These are phyloP conservation scores for Kazachstania martiniae DNA, from an alignment of 805 yeast genomes.

Conservation along the genomic window DNA sequence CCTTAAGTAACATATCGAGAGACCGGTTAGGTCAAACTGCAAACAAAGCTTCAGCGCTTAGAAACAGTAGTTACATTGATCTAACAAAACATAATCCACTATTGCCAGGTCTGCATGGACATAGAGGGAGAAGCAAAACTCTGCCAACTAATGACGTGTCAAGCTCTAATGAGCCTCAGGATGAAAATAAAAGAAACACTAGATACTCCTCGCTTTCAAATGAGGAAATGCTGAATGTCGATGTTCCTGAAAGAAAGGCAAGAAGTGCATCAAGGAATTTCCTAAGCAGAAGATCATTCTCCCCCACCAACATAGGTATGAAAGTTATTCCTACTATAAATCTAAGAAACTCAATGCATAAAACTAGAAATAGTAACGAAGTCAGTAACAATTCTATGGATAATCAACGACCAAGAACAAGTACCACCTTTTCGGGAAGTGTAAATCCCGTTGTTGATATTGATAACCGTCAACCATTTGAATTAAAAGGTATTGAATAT, in stretches of 20 bases:
- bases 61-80: constrained; percentile 10
- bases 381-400: constrained; percentile 1
- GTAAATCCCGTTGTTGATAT: constrained; percentile 11
- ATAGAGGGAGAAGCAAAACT: constrained; percentile 17
- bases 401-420: constrained; percentile 9
- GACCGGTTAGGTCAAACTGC: not conserved
- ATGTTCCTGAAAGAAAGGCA: constrained; percentile 14
- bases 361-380: constrained; percentile 8
- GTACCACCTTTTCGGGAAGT: constrained; percentile 11
- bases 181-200: constrained; percentile 7
- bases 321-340: constrained; percentile 13
- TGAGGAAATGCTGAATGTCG: constrained; percentile 6
- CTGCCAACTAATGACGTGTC: constrained; percentile 10
- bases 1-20: not conserved
- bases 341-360: constrained; percentile 11
- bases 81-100: constrained; percentile 5
- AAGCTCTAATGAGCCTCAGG: not conserved
- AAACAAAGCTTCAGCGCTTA: not conserved
- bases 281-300: constrained; percentile 21
- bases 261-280: constrained; percentile 20
- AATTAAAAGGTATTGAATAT: constrained; percentile 20
- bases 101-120: constrained; percentile 3
- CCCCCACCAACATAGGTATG: constrained; percentile 18
- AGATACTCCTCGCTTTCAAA: constrained; percentile 9
- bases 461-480: constrained; percentile 7